Conservation (phyloP, 140 eudicot species). For the Anethum foeniculum region DNA sequence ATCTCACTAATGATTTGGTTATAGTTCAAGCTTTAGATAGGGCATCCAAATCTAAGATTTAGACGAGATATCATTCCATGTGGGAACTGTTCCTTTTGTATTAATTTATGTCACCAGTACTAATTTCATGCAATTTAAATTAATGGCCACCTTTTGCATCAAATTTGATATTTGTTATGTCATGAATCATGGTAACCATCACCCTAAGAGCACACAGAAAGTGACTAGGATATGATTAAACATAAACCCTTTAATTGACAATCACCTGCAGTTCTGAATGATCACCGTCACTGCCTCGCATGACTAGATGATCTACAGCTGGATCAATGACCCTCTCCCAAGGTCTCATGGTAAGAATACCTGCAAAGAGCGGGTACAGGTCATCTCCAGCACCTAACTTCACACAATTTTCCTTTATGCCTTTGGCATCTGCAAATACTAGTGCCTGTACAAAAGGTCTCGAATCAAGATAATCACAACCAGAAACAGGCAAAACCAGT, state of each 20-base stretch:
- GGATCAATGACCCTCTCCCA: constrained; percentile 82
- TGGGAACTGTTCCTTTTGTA: neutral
- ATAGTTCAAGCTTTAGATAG: neutral
- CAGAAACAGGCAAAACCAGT: neutral
- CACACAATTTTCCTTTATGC: constrained; percentile 62
- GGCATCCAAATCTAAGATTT: constrained; percentile 6
- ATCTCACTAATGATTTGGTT: neutral
- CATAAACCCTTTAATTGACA: neutral
- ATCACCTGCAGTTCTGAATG: constrained; percentile 83
- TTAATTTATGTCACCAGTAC: neutral
- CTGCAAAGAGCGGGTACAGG: constrained; percentile 81
- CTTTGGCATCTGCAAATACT: constrained; percentile 68
- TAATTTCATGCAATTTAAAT: neutral
- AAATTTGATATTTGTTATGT: neutral
- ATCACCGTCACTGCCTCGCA: constrained; percentile 55
- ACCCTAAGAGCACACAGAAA: neutral
- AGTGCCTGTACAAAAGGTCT: constrained; percentile 45
- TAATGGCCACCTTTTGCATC: neutral
- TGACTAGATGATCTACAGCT: constrained; percentile 79
- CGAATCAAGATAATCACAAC: neutral
- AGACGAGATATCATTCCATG: neutral
- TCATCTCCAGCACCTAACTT: constrained; percentile 96
- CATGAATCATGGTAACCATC: neutral
- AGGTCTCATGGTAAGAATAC: constrained; percentile 92
- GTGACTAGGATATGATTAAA: neutral